A percentile compares a stretch with the other conserved stretches of the same genome.
These are phyloP conservation scores for Colletotrichum eremochloae DNA, from an alignment of 2,329 filamentous ascomycete genomes.

Conservation along the genomic window DNA sequence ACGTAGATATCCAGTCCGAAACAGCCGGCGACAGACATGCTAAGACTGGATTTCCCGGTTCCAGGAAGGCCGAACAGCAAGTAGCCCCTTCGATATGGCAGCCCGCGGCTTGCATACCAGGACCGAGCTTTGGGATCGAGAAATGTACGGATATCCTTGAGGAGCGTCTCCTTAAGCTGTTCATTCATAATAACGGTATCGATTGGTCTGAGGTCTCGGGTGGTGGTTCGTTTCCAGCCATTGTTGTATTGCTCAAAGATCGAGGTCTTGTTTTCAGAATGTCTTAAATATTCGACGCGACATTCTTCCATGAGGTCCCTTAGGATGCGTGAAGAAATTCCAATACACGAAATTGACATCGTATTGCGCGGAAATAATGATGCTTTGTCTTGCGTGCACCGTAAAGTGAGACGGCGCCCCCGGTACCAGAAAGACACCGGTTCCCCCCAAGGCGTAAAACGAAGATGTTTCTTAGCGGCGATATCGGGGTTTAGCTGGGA, in stretches of 20 bases:
- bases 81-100: constrained; percentile 53
- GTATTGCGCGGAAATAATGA: not conserved
- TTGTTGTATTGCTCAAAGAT: constrained; percentile 49
- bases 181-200: constrained; percentile 8
- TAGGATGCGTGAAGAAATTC: constrained; percentile 44
- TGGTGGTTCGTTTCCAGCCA: constrained; percentile 13
- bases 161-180: not conserved
- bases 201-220: not conserved
- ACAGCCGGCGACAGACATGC: constrained; percentile 52
- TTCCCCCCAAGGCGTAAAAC: not conserved
- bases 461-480: not conserved
- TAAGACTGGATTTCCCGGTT: constrained; percentile 56
- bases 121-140: constrained; percentile 48
- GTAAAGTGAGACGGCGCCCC: not conserved
- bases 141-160: constrained; percentile 46
- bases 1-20: constrained; percentile 54
- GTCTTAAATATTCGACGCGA: constrained; percentile 47
- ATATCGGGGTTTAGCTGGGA: not conserved
- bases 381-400: not conserved
- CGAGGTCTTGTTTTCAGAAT: constrained; percentile 48
- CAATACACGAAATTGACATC: constrained; percentile 45
- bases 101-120: constrained; percentile 50
- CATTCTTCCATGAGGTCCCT: constrained; percentile 50
- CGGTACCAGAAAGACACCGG: not conserved
- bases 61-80: constrained; percentile 56